These are phyloP conservation scores for Stephanocyclus meneghinianus DNA, from an alignment of 352 stramenopile species.

Conservation along the genomic window DNA sequence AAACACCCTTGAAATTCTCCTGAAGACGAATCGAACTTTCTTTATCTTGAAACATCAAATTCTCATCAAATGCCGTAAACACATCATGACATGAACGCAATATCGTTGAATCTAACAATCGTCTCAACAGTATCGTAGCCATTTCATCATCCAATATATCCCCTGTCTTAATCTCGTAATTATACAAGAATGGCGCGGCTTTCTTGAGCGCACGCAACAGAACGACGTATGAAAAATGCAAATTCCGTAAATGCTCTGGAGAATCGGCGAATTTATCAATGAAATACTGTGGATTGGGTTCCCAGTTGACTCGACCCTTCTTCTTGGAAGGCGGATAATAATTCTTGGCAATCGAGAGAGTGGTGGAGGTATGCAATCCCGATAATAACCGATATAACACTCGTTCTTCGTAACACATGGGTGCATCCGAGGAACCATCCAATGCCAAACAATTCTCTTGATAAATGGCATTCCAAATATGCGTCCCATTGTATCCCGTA, in stretches of 20 bases:
- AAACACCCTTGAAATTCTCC: conserved; percentile 87
- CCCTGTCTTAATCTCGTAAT: conserved; percentile 89
- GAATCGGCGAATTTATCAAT: conserved; percentile 89
- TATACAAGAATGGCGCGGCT: conserved; percentile 87
- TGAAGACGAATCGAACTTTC: conserved; percentile 54
- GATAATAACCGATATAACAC: conserved; percentile 95
- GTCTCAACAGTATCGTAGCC: conserved; percentile 61
- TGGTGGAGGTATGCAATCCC: conserved; percentile 92
- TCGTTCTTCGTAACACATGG: conserved; percentile 90
- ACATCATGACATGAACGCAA: conserved; percentile 77
- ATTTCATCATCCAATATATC: conserved; percentile 85
- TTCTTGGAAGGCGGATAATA: conserved; percentile 81
- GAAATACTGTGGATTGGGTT: conserved; percentile 80
- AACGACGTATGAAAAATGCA: conserved; percentile 98
- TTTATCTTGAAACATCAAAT: conserved; percentile 81
- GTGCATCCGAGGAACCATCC: conserved; percentile 31
- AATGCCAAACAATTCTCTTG: conserved; percentile 95
- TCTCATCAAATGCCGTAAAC: conserved; percentile 86
- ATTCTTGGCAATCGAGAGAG: conserved; percentile 79
- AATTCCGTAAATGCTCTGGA: conserved; percentile 93
- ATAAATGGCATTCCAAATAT: conserved; percentile 97
- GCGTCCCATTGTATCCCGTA: conserved; percentile 94
- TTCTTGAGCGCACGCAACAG: conserved; percentile 93
- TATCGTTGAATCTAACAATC: conserved; percentile 78
- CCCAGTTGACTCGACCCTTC: conserved; percentile 67